Percentiles rank a stretch among this genome's conserved stretches.
phyloP scores from a whole-genome alignment of 2,329 filamentous ascomycete species.

The Coniochaeta sp. region DNA sequence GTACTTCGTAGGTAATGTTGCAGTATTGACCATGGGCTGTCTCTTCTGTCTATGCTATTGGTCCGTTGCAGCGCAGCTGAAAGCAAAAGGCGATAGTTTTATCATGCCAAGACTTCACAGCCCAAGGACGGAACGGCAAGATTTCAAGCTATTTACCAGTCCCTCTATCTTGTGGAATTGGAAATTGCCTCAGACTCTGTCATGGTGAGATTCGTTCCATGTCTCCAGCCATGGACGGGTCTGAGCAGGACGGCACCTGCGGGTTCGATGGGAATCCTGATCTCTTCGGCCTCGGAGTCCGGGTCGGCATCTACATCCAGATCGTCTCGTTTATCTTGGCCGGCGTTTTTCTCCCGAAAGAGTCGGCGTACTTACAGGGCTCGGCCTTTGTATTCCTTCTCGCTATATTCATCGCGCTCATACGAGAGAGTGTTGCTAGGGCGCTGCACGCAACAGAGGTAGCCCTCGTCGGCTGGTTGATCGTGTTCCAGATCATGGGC shows the following conservation, averaged over 20 bases:
- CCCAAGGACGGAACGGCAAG: not conserved
- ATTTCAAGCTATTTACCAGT: not conserved
- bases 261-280: constrained; percentile 3
- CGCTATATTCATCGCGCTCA: not conserved
- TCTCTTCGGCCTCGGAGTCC: constrained; percentile 2
- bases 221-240: not conserved
- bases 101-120: not conserved
- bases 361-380: constrained; percentile 1
- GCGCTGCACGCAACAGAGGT: not conserved
- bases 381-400: not conserved
- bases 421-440: not conserved
- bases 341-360: not conserved
- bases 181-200: not conserved
- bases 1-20: not conserved
- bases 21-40: not conserved
- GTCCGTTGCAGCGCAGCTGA: not conserved
- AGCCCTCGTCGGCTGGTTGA: constrained; percentile 1
- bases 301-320: constrained; percentile 1
- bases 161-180: too few relatives aligned
- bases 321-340: not conserved
- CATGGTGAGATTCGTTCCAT: not conserved
- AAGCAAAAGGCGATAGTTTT: not conserved
- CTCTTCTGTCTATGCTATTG: not conserved
- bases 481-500: not conserved
- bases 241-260: not conserved